Base-by-base conservation (phyloP, 108 stramenopile genomes). In the Skeletonema menzelii region DNA sequence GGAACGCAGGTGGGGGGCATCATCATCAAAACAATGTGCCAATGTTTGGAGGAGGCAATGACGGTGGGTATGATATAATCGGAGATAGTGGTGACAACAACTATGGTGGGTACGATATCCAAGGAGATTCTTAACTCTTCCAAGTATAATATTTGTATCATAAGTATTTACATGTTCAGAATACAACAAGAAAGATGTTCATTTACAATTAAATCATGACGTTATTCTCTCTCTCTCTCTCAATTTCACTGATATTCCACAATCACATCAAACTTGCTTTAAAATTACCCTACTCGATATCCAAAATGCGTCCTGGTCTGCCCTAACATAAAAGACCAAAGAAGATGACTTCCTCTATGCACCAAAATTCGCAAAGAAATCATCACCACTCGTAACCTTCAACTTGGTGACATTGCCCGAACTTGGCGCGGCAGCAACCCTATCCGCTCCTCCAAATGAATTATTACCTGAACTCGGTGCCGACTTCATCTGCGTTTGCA, bases 351-450 rank as follows among this genome's bases (percentile, higher is more conserved):
- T 59, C n/a, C n/a, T 34, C 69, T 57, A 92, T 31, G 87, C 73
- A 53, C 94, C 94, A 86, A 95, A 95, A 49, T 84, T 82, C 31
- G 91, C 80, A 76, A 95, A 95, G 70, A 95, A 95, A 80, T 95
- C 94, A 66, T 85, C 85, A 12, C 69, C 71, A 59, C 55, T 69
- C 3, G 76, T 56, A 30, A 86, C 79, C 67, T 86, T 84, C 37
- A 80, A 11, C 42, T 82, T 82, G 60, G 73, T 24, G 13, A 65
- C 46, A 66, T 76, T 70, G 7, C 59, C 63, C 13, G 77, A 79
- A 32, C 63, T 73, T 2, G 76, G 81, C 3, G 75, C 56, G 24
- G 67, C 42, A 27, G 69, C 58, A 0, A 4, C 11, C 15, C 32
- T 53, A 24, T 22, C 13, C 13, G 24, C 22, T 32, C 53, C 66